These are phyloP conservation scores for Lojkania enalia DNA, from an alignment of 2,329 filamentous ascomycete species.

Conservation along the genomic window DNA sequence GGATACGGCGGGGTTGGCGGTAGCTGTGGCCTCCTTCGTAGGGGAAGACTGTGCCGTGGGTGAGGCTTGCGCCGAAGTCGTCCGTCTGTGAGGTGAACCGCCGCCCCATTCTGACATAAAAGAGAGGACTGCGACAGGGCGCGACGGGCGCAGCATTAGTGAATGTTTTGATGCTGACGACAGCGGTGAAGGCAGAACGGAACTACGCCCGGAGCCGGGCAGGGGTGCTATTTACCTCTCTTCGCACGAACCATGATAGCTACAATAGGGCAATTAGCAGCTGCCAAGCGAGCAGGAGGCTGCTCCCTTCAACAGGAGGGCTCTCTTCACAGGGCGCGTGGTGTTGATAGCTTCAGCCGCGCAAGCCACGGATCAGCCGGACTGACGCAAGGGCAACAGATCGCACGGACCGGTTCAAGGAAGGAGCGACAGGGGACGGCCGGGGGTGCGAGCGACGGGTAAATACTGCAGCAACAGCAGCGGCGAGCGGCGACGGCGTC, in stretches of 20 bases:
- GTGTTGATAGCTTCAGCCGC: constrained; percentile 27
- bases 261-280: constrained; percentile 14
- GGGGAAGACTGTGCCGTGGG: constrained; percentile 31
- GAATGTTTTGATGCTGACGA: constrained; percentile 14
- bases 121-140: constrained; percentile 67
- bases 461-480: background rate
- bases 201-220: constrained; percentile 12
- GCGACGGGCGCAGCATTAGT: constrained; percentile 32
- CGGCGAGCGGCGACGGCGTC: background rate
- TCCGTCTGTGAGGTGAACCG: constrained; percentile 38
- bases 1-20: constrained; percentile 24
- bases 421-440: constrained; percentile 27
- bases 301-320: background rate
- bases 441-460: constrained; percentile 11
- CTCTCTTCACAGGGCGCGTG: constrained; percentile 20
- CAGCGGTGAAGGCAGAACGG: constrained; percentile 6
- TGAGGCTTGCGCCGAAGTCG: too few species aligned
- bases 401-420: background rate
- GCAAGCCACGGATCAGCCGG: constrained; percentile 38
- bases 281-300: background rate
- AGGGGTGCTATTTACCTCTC: constrained; percentile 36
- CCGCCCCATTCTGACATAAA: constrained; percentile 82
- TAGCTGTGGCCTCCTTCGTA: constrained; percentile 33
- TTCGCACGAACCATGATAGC: constrained; percentile 41
- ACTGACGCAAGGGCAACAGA: constrained; percentile 18